A percentile compares a stretch with the other conserved stretches of the same genome.
Conservation (phyloP, 2,329 filamentous ascomycete genomes). For the Aspergillus oerlinghausenensis region DNA sequence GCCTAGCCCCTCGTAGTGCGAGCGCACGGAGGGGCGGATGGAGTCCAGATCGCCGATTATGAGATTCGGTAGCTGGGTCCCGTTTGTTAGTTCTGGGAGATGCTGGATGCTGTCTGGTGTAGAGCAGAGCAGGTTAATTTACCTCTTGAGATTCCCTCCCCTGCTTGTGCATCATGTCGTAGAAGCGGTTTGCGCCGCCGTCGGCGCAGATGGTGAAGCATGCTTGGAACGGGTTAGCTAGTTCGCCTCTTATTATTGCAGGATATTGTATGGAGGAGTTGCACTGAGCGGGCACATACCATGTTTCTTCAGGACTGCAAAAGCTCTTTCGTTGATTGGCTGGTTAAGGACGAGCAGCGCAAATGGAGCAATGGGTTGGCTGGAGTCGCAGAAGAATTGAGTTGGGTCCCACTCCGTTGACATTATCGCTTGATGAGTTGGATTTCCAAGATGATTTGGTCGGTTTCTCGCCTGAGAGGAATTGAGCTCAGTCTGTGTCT, state of each 20-base stretch:
- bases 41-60: constrained; percentile 95
- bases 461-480: neutral
- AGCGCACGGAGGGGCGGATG: constrained; percentile 55
- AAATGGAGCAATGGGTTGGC: constrained; percentile 29
- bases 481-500: neutral
- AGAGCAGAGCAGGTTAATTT: constrained; percentile 9
- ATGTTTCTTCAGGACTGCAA: constrained; percentile 33
- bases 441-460: neutral
- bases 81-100: constrained; percentile 5
- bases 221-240: constrained; percentile 43
- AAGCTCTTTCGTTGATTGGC: constrained; percentile 48
- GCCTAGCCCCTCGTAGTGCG: constrained; percentile 61
- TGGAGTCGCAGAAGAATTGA: constrained; percentile 33
- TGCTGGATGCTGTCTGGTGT: neutral
- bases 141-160: constrained; percentile 29
- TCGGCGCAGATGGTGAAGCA: constrained; percentile 74
- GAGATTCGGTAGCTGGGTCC: constrained; percentile 53
- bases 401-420: constrained; percentile 39
- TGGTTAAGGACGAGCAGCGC: constrained; percentile 60
- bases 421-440: neutral
- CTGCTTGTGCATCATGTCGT: constrained; percentile 43
- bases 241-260: neutral
- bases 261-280: neutral
- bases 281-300: constrained; percentile 21
- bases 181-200: constrained; percentile 79